Base-by-base conservation (phyloP, 1,284 basidiomycete genomes). In the Ceratobasidium sp. region DNA sequence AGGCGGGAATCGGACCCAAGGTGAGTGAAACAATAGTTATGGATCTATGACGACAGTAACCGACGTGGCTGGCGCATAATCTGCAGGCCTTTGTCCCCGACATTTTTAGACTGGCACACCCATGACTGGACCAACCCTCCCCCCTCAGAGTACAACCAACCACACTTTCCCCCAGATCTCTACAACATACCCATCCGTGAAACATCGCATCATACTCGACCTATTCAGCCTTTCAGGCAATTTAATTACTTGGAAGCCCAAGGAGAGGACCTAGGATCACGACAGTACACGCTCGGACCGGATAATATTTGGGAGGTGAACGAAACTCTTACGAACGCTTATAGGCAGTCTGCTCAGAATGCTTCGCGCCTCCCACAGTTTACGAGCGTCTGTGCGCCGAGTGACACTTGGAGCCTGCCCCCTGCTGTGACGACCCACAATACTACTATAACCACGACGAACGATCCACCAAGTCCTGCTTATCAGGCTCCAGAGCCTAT, bases 221-320 rank as follows among this genome's bases (percentile, higher is more conserved):
- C 42, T 23, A 67, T 56, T 11, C 62, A 52, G 2, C 62, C 62
- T 21, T 56, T 67, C 25, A 9, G 62, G 27, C 3, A 1, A 25
- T 56, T 14, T 19, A 67, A 56, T 36, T 46, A 67, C 41, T 41
- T 56, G 9, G 42, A 67, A 27, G 39, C 52, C 11, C 39, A 27
- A 25, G 52, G 52, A 39, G 62, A 67, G 47, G 62, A 67, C 23
- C 13, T 67, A 6, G 30, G 25, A 19, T 47, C 52, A 2, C 50
- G 50, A 23, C 16, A 56, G 16, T 67, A 67, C 41, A 67, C 62
- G 13, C 62, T 67, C 41, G 52, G 52, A 19, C 25, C 13, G 23
- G 62, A 67, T 27, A 56, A 67, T 23, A 5, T 21, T 2, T 67
- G 53, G 52, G 52, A 56, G 52, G 52, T 56, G 39, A 67, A 67